Evolutionary conservation across 441 rosid species (phyloP), one percentile per base, ranked within the genome.

Genomic region (Erodium chrysanthum): DNA sequence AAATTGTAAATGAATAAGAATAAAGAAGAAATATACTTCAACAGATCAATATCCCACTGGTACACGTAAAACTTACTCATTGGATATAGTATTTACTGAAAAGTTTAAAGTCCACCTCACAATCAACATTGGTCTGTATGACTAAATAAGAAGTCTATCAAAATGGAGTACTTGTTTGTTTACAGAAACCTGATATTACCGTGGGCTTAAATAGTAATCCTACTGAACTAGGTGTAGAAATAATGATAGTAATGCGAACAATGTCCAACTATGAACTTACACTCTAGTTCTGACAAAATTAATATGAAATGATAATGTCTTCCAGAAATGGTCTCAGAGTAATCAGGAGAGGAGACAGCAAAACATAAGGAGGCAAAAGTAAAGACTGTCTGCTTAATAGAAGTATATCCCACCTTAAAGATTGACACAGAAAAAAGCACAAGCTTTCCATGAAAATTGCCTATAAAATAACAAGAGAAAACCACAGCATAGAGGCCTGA

Each of bases 1-100:
- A 60, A 66, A 61, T 17, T 59, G 66, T 59, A 69, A 64, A 31
- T 46, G 58, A 71, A 71, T 25, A 68, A 68, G 71, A 69, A 70
- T 35, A 25, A 73, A 70, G 23, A 61, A 23, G 58, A 68, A 33
- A n/a, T 31, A 70, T 17, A 52, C 4, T 40, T 66, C 17, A 40
- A 63, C 35, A 37, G 5, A 50, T 33, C 17, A 75, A 73, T 64
- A 73, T 58, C 67, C 5, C 27, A 23, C 66, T 46, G 66, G 31
- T 54, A 69, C 66, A 65, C 60, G 64, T 29, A 25, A 44, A 65
- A 61, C 42, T 17, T 44, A 8, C 69, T 29, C 52, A 11, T 1
- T 6, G 20, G 69, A 74, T 42, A 71, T 35, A 59, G 27, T 61
- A 61, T 61, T 15, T 25, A 25, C 37, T 25, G 37, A n/a, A 14